A percentile compares a stretch with the other conserved stretches of the same genome.
Evolutionary conservation across 2,329 filamentous ascomycete species (phyloP).

Genomic region (Talaromyces sp.): DNA sequence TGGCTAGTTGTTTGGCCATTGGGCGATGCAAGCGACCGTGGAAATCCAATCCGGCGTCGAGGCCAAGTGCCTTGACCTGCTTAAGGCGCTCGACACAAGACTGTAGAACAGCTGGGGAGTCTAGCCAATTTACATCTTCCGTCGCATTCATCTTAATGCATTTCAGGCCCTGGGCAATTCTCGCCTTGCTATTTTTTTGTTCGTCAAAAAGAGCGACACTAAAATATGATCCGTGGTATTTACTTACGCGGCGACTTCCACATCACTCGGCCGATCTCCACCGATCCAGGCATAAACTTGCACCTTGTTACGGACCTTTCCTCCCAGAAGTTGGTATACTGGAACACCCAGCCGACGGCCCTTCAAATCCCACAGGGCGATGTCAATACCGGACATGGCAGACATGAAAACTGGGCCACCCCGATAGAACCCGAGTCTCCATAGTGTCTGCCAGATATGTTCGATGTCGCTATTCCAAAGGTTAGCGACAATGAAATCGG

Average conservation of each 20-base stretch:
- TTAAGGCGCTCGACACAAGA: slow-evolving; percentile 68
- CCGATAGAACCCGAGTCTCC: slow-evolving; percentile 73
- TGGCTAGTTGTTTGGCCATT: slow-evolving; percentile 76
- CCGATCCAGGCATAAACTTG: slow-evolving; percentile 80
- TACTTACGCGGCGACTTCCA: slow-evolving; percentile 57
- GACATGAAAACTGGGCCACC: slow-evolving; percentile 81
- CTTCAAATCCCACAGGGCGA: slow-evolving; percentile 81
- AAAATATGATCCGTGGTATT: too few relatives aligned
- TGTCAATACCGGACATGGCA: slow-evolving; percentile 75
- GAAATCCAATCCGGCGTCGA: slow-evolving; percentile 78
- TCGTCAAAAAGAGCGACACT: not conserved
- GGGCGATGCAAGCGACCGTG: slow-evolving; percentile 76
- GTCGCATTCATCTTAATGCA: slow-evolving; percentile 80
- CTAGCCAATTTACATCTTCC: slow-evolving; percentile 75
- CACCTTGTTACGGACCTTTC: slow-evolving; percentile 69
- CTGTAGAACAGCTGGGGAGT: slow-evolving; percentile 67
- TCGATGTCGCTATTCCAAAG: slow-evolving; percentile 67
- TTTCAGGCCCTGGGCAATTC: slow-evolving; percentile 45
- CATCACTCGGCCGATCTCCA: slow-evolving; percentile 69
- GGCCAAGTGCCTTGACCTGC: slow-evolving; percentile 67
- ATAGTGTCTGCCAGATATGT: slow-evolving; percentile 76
- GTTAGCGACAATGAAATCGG: not conserved
- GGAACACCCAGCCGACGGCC: slow-evolving; percentile 66
- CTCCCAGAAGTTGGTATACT: slow-evolving; percentile 73
- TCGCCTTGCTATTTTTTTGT: slow-evolving; percentile 41